Evolutionary conservation across 2,329 filamentous ascomycete species (phyloP).

Genomic region (Gnomoniopsis smithogilvyi): DNA sequence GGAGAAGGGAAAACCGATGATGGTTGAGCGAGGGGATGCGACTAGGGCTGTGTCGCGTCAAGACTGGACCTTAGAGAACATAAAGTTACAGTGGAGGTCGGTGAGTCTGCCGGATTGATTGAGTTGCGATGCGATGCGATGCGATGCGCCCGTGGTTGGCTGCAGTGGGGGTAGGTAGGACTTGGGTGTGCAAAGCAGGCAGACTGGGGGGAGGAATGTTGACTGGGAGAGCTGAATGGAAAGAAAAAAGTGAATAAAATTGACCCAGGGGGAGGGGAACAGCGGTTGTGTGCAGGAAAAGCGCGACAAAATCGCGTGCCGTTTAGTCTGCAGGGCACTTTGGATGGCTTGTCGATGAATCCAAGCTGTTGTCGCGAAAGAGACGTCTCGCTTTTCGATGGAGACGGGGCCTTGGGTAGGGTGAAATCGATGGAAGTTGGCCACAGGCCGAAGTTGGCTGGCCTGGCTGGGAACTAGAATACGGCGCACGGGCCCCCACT

Average conservation of each 20-base stretch:
- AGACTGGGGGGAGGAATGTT: conserved; percentile 1
- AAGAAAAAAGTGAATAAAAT: conserved; percentile 38
- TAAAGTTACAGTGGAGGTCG: conserved; percentile 1
- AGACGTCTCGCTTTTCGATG: conserved; percentile 43
- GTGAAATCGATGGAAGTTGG: conserved; percentile 37
- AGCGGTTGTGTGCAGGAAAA: conserved; percentile 37
- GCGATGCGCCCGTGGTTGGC: conserved; percentile 16
- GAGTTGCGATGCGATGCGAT: conserved; percentile 7
- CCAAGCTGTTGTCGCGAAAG: conserved; percentile 58
- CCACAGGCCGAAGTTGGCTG: conserved; percentile 31
- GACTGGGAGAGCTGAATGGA: conserved; percentile 8
- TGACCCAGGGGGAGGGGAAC: conserved; percentile 34
- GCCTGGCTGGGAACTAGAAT: conserved; percentile 14
- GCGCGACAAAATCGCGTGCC: conserved; percentile 53
- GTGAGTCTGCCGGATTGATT: conserved; percentile 1
- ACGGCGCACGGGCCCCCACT: conserved; percentile 19
- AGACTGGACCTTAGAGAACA: neutral
- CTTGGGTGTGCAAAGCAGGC: neutral
- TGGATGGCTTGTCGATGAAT: conserved; percentile 57
- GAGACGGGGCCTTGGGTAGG: conserved; percentile 32
- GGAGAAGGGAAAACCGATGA: neutral
- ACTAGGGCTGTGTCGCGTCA: conserved; percentile 6
- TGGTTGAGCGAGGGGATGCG: neutral
- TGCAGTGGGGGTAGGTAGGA: conserved; percentile 11
- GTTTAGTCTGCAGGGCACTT: conserved; percentile 49